Base-by-base conservation (phyloP, 2,329 filamentous ascomycete genomes). In the Sporothrix brasiliensis region DNA sequence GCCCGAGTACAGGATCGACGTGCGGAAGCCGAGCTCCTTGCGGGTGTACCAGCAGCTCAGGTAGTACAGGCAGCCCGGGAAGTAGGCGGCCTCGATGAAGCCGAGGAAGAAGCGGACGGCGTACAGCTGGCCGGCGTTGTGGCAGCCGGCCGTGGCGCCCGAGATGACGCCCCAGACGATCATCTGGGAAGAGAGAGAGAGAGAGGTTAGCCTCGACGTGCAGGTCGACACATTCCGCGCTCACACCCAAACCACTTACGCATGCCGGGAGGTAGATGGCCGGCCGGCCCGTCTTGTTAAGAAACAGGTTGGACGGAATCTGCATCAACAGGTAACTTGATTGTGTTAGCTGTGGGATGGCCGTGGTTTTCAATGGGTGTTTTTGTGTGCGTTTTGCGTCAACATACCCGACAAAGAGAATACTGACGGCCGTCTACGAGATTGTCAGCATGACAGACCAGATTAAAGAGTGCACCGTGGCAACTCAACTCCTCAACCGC, bases 31-130 rank as follows among this genome's bases (percentile, higher is more conserved):
- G 0, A 89, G 80, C 75, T 90, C 89, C 73, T 86, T 86, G 41
- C 88, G 83, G 0, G 88, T 91, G 75, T 91, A 91, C 88, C 89
- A 91, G 70, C 80, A 81, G 1, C 78, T 80, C 2, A 90, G 85
- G 70, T 76, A 76, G 66, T 76, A 83, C 14, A 75, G 60, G 34
- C 70, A 70, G 34, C 73, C 73, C 0, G 73, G 72, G 44, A 79
- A 78, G 67, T 77, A 79, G 3, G 77, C 77, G 1, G 81, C 81
- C 72, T 83, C 81, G 27, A 82, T 77, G 16, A 83, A 80, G 70
- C 81, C 81, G 1, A 83, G 74, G 70, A 81, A 81, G 76, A 83
- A 83, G 4, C 81, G 79, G 41, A 81, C 78, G 1, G 79, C 79
- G 14, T 81, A 74, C n/a, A 83, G 76, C 2, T 79, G 79, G 16